Evolutionary conservation across 169 alveolate genomes (phyloP), one percentile per base, ranked within the genome.

Genomic region (Plasmodium vivax): DNA sequence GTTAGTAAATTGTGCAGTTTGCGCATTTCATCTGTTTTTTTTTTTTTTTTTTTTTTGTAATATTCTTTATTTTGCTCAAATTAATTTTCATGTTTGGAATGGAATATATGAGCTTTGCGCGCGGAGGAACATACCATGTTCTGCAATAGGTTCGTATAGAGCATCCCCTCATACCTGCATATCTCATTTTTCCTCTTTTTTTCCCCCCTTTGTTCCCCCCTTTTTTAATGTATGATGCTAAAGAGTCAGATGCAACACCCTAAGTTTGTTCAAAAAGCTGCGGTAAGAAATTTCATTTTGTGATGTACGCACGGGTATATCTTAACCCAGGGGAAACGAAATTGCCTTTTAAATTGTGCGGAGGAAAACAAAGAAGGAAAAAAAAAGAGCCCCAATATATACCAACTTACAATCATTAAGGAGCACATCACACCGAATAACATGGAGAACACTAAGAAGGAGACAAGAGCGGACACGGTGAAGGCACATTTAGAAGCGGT

Each of bases 401-500:
- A 80, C 36, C 41, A 54, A 83, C 43, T 30, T 68, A 27, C 38
- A 68, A 68, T 27, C 77, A 68, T 68, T 6, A 68, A 68, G 77
- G 77, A 68, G 38, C 12, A 68, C 41, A 10, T 68, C n/a, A 68
- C 38, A 68, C 43, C 43, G 77, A 68, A 74, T 74, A 87, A 54
- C 45, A 87, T 87, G 93, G 93, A 19, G 19, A 87, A 87, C 36
- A 32, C 30, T 8, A 87, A 58, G 81, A 43, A 75, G 81, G 51
- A 75, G 38, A 27, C 38, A 30, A 30, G 82, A 16, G 62, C 77
- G 51, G 79, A 87, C 81, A 54, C 82, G 41, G 34, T 87, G 41
- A 87, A 87, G 85, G 87, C 87, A 51, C 93, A 87, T 41, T 75
- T 87, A 34, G 93, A 87, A 87, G 93, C 93, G 93, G 93, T 87